Percentiles rank a stretch among this genome's conserved stretches.
Evolutionary conservation across 2,329 filamentous ascomycete genomes (phyloP).

Genomic region (Fonsecaea nubica): DNA sequence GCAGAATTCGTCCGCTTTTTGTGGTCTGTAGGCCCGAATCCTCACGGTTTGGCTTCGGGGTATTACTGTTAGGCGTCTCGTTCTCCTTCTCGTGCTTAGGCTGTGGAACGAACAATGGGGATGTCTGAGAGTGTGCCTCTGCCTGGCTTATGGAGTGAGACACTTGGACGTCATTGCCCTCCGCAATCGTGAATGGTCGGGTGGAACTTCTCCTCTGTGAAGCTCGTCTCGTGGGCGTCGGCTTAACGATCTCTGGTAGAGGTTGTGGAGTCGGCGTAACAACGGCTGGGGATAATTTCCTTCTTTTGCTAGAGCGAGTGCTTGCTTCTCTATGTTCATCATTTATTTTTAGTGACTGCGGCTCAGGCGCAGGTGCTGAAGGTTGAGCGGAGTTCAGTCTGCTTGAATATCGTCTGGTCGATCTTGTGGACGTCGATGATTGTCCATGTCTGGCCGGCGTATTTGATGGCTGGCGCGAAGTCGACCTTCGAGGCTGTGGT

Average conservation of each 20-base stretch:
- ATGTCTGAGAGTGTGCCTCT: not conserved
- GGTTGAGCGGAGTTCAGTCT: not conserved
- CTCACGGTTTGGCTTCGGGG: not conserved
- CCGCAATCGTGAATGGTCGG: conserved; percentile 27
- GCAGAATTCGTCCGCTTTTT: conserved; percentile 20
- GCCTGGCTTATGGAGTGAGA: not conserved
- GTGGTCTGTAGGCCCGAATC: conserved; percentile 8
- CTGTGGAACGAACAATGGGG: conserved; percentile 23
- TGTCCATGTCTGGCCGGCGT: conserved; percentile 23
- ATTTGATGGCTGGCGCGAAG: conserved; percentile 17
- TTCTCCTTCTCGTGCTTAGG: conserved; percentile 24
- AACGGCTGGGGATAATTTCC: conserved; percentile 23
- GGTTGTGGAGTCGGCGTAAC: conserved; percentile 9
- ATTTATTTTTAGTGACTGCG: not conserved
- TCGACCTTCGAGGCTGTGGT: conserved; percentile 31
- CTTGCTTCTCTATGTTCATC: not conserved
- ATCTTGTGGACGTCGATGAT: conserved; percentile 13
- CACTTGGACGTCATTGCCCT: conserved; percentile 16
- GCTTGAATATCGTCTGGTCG: conserved; percentile 12
- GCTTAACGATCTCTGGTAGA: not conserved
- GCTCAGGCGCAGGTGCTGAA: not conserved
- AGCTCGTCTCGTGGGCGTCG: conserved; percentile 11
- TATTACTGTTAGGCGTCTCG: not conserved
- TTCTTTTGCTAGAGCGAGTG: conserved; percentile 30
- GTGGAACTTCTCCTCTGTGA: conserved; percentile 17